Percentiles rank a stretch among this genome's conserved stretches.
Evolutionary conservation across 305 asterid species (phyloP).

Genomic region (Coffea humblotiana): DNA sequence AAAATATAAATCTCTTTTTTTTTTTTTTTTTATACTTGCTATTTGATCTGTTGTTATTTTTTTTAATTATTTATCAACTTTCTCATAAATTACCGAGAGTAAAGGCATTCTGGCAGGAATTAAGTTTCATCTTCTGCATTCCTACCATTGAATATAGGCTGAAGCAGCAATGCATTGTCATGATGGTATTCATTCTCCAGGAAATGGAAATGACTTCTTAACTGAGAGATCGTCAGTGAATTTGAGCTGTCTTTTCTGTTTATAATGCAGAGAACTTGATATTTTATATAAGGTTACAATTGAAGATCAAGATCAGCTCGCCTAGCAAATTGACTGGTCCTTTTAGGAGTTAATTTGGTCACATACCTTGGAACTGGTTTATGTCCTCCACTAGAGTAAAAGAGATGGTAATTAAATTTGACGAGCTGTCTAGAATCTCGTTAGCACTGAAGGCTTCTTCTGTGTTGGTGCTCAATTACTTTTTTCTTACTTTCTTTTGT

Average conservation of each 20-base stretch:
- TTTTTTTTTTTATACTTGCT: background rate
- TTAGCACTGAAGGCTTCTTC: background rate
- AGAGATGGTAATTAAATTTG: background rate
- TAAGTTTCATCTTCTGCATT: too few relatives aligned
- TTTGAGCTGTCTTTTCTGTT: background rate
- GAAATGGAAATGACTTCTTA: background rate
- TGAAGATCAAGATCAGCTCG: background rate
- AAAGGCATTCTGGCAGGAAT: too few relatives aligned
- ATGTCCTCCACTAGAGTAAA: background rate
- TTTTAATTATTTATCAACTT: background rate
- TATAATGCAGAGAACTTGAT: background rate
- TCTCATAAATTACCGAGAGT: background rate
- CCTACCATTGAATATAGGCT: too few relatives aligned
- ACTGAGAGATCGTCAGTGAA: background rate
- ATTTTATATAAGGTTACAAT: background rate
- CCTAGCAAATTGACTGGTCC: background rate
- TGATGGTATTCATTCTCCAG: background rate
- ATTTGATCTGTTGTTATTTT: background rate
- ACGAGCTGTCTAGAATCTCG: background rate
- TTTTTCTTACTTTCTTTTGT: background rate
- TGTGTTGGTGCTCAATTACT: background rate
- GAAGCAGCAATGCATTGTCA: background rate
- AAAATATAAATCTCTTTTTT: background rate
- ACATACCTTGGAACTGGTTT: background rate
- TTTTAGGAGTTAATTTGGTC: background rate